Conservation (phyloP, 768 basidiomycete genomes). For the Jaapia argillacea region DNA sequence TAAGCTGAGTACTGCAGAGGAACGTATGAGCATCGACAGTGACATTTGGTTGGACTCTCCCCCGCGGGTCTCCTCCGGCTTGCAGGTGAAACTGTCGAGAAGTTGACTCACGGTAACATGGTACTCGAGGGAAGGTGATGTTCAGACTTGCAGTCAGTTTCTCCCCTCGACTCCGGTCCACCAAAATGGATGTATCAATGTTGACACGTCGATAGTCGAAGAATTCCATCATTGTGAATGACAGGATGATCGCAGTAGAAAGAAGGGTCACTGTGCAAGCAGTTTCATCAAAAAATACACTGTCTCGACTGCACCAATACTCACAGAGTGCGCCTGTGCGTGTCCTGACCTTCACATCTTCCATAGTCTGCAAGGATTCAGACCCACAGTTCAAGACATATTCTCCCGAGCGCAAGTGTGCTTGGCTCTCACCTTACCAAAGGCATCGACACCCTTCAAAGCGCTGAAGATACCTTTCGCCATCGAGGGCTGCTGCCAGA, state of each 20-base stretch:
- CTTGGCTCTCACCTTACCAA: constrained; percentile 75
- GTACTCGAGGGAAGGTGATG: constrained; percentile 91
- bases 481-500: constrained; percentile 28
- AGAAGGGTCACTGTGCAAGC: constrained; percentile 89
- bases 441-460: constrained; percentile 93
- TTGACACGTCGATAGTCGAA: constrained; percentile 86
- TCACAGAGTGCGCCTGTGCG: constrained; percentile 84
- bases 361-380: constrained; percentile 66
- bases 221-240: constrained; percentile 90
- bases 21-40: neutral
- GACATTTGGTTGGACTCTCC: neutral
- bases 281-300: constrained; percentile 3
- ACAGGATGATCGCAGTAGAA: constrained; percentile 84
- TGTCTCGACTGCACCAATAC: constrained; percentile 18
- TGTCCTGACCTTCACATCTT: constrained; percentile 99
- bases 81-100: too few relatives aligned
- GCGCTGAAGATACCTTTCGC: constrained; percentile 68
- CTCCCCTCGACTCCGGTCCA: constrained; percentile 93
- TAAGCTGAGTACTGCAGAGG: constrained; percentile 70
- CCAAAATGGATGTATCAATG: constrained; percentile 86
- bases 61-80: too few relatives aligned
- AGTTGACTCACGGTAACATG: constrained; percentile 80
- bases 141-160: constrained; percentile 88
- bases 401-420: neutral
- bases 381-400: neutral